These are phyloP conservation scores for Termitomyces bulborhizus DNA, from an alignment of 768 basidiomycete species.

Conservation along the genomic window DNA sequence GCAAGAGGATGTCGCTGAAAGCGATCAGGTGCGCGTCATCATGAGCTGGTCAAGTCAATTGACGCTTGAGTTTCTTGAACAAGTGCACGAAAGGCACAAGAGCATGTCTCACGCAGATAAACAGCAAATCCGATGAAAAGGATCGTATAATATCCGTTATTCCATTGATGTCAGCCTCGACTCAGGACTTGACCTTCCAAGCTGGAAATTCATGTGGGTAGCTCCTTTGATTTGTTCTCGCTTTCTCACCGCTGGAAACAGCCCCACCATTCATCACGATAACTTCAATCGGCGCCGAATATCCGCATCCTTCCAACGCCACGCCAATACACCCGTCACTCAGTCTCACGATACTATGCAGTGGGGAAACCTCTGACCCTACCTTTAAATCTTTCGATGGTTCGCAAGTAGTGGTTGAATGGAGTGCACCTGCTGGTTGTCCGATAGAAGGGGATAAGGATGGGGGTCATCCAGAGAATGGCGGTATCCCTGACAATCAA, in stretches of 20 bases:
- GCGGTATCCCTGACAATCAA: slow-evolving; percentile 13
- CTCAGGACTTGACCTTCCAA: slow-evolving; percentile 24
- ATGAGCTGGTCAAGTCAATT: slow-evolving; percentile 2
- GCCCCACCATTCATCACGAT: slow-evolving; percentile 53
- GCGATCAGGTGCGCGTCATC: slow-evolving; percentile 60
- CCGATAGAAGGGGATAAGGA: slow-evolving; percentile 29
- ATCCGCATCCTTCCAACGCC: slow-evolving; percentile 44
- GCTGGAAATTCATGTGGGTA: slow-evolving; percentile 33
- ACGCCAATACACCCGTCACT: slow-evolving; percentile 50
- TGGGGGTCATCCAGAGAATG: slow-evolving; percentile 28
- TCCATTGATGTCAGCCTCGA: slow-evolving; percentile 49
- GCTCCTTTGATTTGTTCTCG: not conserved
- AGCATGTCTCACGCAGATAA: slow-evolving; percentile 68
- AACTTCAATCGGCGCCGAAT: slow-evolving; percentile 52
- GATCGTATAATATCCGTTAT: slow-evolving; percentile 73
- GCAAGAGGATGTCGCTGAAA: slow-evolving; percentile 37
- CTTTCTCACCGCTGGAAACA: slow-evolving; percentile 18
- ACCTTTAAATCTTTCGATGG: slow-evolving; percentile 57
- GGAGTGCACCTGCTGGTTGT: slow-evolving; percentile 61
- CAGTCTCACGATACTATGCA: slow-evolving; percentile 57
- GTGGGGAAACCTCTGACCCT: slow-evolving; percentile 35
- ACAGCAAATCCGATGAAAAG: slow-evolving; percentile 44
- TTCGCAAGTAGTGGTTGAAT: slow-evolving; percentile 47
- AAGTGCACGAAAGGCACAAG: slow-evolving; percentile 68
- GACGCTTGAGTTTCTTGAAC: not conserved